Evolutionary conservation across 106 monocot genomes (phyloP), one percentile per base, ranked within the genome.

Genomic region (Posidonia australis): DNA sequence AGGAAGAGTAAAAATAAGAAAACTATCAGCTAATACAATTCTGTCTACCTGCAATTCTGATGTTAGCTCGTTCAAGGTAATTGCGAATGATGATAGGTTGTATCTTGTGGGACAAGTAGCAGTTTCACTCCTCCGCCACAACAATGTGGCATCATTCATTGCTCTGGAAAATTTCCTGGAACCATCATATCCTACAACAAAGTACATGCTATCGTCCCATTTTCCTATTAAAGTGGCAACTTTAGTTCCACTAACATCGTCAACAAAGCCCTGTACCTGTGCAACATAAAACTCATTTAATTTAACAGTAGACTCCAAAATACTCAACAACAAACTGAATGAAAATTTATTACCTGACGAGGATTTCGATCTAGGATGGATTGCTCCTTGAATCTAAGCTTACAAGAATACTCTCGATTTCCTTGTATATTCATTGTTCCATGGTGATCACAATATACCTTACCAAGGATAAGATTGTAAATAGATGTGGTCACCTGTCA

Each of bases 181-280:
- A 31, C 52, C 5, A 74, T 72, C 69, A 17, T 66, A 69, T 41
- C 66, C 80, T 48, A 60, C 26, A 46, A 29, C n/a, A 27, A 62
- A 84, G 46, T 81, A 79, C 70, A 91, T 84, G 59, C 68, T 66
- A 7, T 86, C 78, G 69, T 91, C 83, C 91, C 91, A 91, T 77
- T 82, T 86, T 69, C 91, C 86, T 54, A 67, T 51, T 51, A 91
- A 75, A 27, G 73, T 65, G 13, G 81, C 81, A 67, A 77, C 79
- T 77, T 78, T 85, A 24, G 25, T 80, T 67, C 83, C 76, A 19
- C 10, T 58, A 2, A 9, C n/a, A 75, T 90, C 83, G 66, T 83
- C 86, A 47, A 90, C 81, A 74, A 74, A 79, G 20, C 90, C 90
- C 43, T 79, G 83, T 19, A 90, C 90, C 90, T 90, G 62, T 56